These are phyloP conservation scores for Nothophaeocryptopus gaeumannii DNA, from an alignment of 2,329 filamentous ascomycete genomes.

Conservation along the genomic window DNA sequence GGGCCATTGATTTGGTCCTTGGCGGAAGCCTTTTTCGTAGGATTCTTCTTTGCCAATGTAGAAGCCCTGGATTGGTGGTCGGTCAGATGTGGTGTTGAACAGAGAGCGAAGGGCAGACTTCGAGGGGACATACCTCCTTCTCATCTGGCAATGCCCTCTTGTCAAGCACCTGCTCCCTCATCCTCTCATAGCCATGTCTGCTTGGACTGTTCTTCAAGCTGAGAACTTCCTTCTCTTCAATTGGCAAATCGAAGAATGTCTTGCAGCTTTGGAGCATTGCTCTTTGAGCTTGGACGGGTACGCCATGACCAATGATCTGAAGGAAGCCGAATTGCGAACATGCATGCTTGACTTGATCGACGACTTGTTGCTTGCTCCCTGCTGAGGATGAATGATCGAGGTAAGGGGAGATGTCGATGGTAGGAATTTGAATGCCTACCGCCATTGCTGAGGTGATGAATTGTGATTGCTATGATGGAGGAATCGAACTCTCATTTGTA, in stretches of 20 bases:
- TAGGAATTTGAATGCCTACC: slow-evolving; percentile 32
- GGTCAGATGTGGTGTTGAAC: no score
- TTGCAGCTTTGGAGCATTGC: slow-evolving; percentile 19
- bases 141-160: slow-evolving; percentile 21
- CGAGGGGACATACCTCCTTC: slow-evolving; percentile 19
- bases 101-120: no score
- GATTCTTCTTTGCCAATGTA: slow-evolving; percentile 33
- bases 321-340: slow-evolving; percentile 44
- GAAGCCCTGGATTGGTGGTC: slow-evolving; percentile 19
- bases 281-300: slow-evolving; percentile 30
- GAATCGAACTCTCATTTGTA: neutral
- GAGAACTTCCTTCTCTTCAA: slow-evolving; percentile 21
- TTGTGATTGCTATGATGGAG: neutral
- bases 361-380: slow-evolving; percentile 39
- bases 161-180: slow-evolving; percentile 18
- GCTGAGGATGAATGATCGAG: slow-evolving; percentile 25
- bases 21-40: slow-evolving; percentile 25
- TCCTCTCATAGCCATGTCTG: slow-evolving; percentile 20
- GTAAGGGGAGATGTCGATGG: slow-evolving; percentile 43
- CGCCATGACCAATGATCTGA: slow-evolving; percentile 43
- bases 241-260: slow-evolving; percentile 21
- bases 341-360: slow-evolving; percentile 42
- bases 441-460: neutral
- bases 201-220: slow-evolving; percentile 24
- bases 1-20: slow-evolving; percentile 46